Evolutionary conservation across 257 asterid species (phyloP), one percentile per base, ranked within the genome.

Genomic region (Echites panduratus): DNA sequence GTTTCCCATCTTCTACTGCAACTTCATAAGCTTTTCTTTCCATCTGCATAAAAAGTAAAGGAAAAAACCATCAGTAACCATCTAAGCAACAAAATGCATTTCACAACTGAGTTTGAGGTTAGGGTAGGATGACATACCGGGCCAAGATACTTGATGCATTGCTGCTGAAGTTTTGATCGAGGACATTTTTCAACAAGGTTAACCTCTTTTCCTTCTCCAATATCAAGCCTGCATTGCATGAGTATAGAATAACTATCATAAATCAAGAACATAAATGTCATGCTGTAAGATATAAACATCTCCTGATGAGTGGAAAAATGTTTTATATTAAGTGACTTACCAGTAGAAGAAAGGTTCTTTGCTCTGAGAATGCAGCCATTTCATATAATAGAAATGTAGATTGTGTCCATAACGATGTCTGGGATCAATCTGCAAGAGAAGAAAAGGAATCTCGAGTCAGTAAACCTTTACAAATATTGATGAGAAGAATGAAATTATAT

Each of bases 341-440:
- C 98, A 93, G 89, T 90, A 93, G 85, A 93, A 90, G 89, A 93
- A 93, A 75, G 98, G 98, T 49, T 93, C 89, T 76, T 83, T 90
- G 88, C 98, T 91, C 81, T 89, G 96, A 75, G 94, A 90, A 76
- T 85, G 82, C 79, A 91, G 58, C 98, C 98, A 93, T 0, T 87
- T 87, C 78, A 78, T 81, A 58, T 93, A 93, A 73, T 93, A 93
- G 85, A 93, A 88, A 84, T 87, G 98, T 22, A 93, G 82, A 79
- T 93, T 93, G 84, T 93, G 98, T 56, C 98, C 98, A 68, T 93
- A 93, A 12, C 98, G 92, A 84, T 93, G 98, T 70, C 98, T 83
- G 4, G 98, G 98, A 76, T 93, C 98, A 75, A 93, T 91, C 98
- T 93, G 90, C 71, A 57, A 70, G 35, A 61, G 29, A 76, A 57